Conservation (phyloP, 148 eudicot genomes). For the Rhododendron ferrugineum region DNA sequence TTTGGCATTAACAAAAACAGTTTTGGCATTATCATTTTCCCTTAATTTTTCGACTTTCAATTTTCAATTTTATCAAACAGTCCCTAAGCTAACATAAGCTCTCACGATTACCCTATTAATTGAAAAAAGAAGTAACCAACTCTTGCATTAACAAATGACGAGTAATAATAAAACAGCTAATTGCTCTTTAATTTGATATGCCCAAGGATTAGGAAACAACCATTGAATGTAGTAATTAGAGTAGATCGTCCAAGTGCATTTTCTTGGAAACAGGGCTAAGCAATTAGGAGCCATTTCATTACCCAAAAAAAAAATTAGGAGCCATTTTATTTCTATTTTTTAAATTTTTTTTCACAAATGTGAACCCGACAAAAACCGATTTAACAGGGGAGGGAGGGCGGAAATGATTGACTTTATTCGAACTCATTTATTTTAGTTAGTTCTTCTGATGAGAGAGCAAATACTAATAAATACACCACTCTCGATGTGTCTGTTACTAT, state of each 20-base stretch:
- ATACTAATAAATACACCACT: background rate
- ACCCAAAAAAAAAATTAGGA: no score
- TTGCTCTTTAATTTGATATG: background rate
- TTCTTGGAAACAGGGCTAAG: background rate
- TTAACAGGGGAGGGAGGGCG: background rate
- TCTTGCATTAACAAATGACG: background rate
- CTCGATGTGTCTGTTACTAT: background rate
- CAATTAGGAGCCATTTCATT: background rate
- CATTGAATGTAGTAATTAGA: background rate
- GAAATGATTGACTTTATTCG: background rate
- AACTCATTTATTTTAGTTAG: no score
- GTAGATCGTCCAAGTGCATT: background rate
- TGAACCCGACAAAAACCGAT: background rate
- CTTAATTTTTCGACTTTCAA: no score
- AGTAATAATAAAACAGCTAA: background rate
- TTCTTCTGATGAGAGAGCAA: background rate
- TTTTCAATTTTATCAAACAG: no score
- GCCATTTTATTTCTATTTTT: background rate
- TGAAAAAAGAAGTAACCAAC: background rate
- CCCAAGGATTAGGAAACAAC: background rate
- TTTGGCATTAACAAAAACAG: no score
- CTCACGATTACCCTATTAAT: no score
- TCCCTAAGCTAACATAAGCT: no score
- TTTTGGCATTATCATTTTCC: no score
- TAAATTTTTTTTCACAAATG: background rate